Evolutionary conservation across 768 basidiomycete genomes (phyloP).

Genomic region (Podaxis pistillaris): DNA sequence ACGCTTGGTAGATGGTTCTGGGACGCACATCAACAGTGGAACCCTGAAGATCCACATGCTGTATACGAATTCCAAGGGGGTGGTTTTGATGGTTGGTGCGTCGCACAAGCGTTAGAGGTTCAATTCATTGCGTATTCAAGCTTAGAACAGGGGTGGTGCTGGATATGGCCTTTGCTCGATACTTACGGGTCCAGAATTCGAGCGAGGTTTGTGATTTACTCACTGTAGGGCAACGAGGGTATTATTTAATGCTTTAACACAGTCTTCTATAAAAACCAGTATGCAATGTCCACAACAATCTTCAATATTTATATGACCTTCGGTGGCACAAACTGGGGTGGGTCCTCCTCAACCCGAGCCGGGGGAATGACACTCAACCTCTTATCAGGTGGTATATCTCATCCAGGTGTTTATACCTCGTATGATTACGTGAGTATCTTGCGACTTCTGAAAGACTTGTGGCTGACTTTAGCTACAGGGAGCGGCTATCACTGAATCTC

Average conservation of each 20-base stretch:
- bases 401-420: conserved; percentile 40
- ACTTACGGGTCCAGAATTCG: conserved; percentile 40
- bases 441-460: not conserved
- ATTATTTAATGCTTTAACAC: not conserved
- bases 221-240: not conserved
- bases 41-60: conserved; percentile 38
- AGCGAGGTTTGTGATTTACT: conserved; percentile 32
- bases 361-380: not conserved
- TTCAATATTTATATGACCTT: conserved; percentile 52
- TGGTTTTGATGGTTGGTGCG: conserved; percentile 46
- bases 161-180: conserved; percentile 32
- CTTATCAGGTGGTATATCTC: not conserved
- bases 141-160: conserved; percentile 37
- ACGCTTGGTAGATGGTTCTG: conserved; percentile 32
- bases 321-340: conserved; percentile 53
- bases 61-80: conserved; percentile 51
- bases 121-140: not conserved
- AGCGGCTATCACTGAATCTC: conserved; percentile 48
- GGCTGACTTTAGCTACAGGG: conserved; percentile 30
- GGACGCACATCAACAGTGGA: conserved; percentile 34
- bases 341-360: conserved; percentile 35
- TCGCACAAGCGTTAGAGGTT: not conserved
- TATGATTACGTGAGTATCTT: conserved; percentile 39
- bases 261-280: conserved; percentile 50
- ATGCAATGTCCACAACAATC: conserved; percentile 45